Evolutionary conservation across 768 basidiomycete species (phyloP).

Genomic region (Tylopilus vinaceipallidus): DNA sequence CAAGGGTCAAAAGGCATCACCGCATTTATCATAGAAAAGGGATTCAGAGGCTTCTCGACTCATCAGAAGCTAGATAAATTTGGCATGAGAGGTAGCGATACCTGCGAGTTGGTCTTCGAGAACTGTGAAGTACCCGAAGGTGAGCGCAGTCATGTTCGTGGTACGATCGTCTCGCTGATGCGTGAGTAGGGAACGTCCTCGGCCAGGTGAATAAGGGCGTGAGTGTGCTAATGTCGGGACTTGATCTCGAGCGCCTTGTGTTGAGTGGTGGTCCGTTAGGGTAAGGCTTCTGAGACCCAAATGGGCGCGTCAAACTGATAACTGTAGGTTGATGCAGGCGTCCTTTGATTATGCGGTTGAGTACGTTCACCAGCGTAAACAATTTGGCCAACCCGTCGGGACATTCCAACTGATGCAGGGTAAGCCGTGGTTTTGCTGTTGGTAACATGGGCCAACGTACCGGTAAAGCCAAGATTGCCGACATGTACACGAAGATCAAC

Average conservation of each 20-base stretch:
- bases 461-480: slow-evolving; percentile 71
- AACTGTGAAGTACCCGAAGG: slow-evolving; percentile 87
- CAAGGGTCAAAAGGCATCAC: slow-evolving; percentile 88
- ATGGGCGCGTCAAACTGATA: slow-evolving; percentile 6
- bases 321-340: slow-evolving; percentile 79
- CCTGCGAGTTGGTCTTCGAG: slow-evolving; percentile 91
- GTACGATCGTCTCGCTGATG: neutral
- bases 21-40: slow-evolving; percentile 85
- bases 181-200: slow-evolving; percentile 69
- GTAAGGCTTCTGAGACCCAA: slow-evolving; percentile 35
- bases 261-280: slow-evolving; percentile 91
- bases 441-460: neutral
- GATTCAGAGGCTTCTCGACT: slow-evolving; percentile 81
- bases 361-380: slow-evolving; percentile 91
- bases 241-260: slow-evolving; percentile 90
- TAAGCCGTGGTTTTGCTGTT: slow-evolving; percentile 24
- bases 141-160: slow-evolving; percentile 29
- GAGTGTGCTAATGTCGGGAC: slow-evolving; percentile 88
- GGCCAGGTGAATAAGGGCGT: slow-evolving; percentile 79
- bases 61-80: slow-evolving; percentile 93
- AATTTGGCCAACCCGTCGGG: slow-evolving; percentile 85
- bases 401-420: slow-evolving; percentile 98
- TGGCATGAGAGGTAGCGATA: slow-evolving; percentile 95
- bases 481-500: slow-evolving; percentile 93
- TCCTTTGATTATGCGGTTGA: slow-evolving; percentile 86